These are phyloP conservation scores for Phoma sp. DNA, from an alignment of 2,329 filamentous ascomycete species.

Conservation along the genomic window DNA sequence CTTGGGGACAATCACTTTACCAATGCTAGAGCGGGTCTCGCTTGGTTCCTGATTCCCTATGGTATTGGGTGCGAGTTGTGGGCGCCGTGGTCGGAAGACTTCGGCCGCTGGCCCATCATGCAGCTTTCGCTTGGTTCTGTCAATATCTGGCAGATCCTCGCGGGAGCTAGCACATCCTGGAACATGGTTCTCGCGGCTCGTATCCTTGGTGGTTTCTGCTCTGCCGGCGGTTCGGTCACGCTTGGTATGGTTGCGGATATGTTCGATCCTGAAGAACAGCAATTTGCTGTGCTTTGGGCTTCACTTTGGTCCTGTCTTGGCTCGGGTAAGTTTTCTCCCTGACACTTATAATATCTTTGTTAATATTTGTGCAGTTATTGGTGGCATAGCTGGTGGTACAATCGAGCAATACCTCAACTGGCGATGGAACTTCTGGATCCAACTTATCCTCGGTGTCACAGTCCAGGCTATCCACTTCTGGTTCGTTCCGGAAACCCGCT, in stretches of 20 bases:
- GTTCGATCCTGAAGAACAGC: slow-evolving; percentile 65
- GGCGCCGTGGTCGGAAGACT: slow-evolving; percentile 81
- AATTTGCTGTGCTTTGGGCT: slow-evolving; percentile 70
- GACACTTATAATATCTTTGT: not conserved
- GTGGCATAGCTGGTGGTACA: slow-evolving; percentile 81
- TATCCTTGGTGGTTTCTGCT: slow-evolving; percentile 49
- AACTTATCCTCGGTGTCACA: slow-evolving; percentile 77
- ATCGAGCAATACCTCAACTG: slow-evolving; percentile 72
- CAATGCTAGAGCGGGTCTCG: slow-evolving; percentile 64
- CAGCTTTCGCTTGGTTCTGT: slow-evolving; percentile 76
- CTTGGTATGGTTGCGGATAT: slow-evolving; percentile 70
- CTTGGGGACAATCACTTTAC: slow-evolving; percentile 44
- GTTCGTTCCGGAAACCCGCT: slow-evolving; percentile 77
- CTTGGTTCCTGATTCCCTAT: slow-evolving; percentile 80
- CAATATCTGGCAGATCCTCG: slow-evolving; percentile 70
- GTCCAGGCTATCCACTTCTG: slow-evolving; percentile 73
- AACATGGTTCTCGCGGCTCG: slow-evolving; percentile 69
- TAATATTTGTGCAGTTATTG: slow-evolving; percentile 70
- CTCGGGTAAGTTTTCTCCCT: slow-evolving; percentile 61
- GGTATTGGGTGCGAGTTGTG: slow-evolving; percentile 87
- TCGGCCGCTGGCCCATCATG: slow-evolving; percentile 77
- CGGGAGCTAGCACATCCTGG: slow-evolving; percentile 69
- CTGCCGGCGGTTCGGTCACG: slow-evolving; percentile 69
- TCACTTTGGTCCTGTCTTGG: slow-evolving; percentile 69
- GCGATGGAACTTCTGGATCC: slow-evolving; percentile 83